A percentile compares a stretch with the other conserved stretches of the same genome.
Conservation (phyloP, 164 flowering plant genomes). For the Malania oleifera region DNA sequence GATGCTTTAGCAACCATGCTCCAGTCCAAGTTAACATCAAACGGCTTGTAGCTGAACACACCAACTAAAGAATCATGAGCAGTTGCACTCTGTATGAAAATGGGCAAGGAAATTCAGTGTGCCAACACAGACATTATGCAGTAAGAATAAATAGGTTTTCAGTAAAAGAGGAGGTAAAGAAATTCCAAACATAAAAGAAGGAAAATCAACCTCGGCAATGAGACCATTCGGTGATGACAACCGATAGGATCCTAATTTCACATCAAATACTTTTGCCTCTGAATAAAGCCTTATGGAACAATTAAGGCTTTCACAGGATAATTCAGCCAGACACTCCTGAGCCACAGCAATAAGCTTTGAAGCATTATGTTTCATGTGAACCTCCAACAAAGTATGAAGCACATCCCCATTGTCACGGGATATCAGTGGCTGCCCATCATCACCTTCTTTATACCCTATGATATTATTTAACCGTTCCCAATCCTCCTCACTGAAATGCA, state of each 20-base stretch:
- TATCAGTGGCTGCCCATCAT: slow-evolving; percentile 37
- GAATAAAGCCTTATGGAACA: slow-evolving; percentile 71
- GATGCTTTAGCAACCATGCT: slow-evolving; percentile 91
- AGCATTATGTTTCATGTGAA: slow-evolving; percentile 92
- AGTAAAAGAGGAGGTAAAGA: background rate
- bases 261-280: slow-evolving; percentile 75
- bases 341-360: slow-evolving; percentile 63
- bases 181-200: background rate
- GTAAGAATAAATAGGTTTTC: background rate
- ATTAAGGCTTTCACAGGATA: slow-evolving; percentile 80
- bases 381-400: slow-evolving; percentile 62
- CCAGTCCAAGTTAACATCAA: slow-evolving; percentile 89
- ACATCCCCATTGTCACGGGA: slow-evolving; percentile 39
- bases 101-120: slow-evolving; percentile 4
- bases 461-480: slow-evolving; percentile 82
- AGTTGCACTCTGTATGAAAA: slow-evolving; percentile 76
- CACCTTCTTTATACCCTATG: slow-evolving; percentile 87
- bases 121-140: background rate
- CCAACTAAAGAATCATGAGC: slow-evolving; percentile 71
- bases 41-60: slow-evolving; percentile 78
- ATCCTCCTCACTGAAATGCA: slow-evolving; percentile 70
- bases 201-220: slow-evolving; percentile 70
- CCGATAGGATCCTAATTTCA: slow-evolving; percentile 81
- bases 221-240: slow-evolving; percentile 87
- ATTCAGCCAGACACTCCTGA: slow-evolving; percentile 64